Evolutionary conservation across 2,329 filamentous ascomycete species (phyloP).

Genomic region (Nemania sp.): DNA sequence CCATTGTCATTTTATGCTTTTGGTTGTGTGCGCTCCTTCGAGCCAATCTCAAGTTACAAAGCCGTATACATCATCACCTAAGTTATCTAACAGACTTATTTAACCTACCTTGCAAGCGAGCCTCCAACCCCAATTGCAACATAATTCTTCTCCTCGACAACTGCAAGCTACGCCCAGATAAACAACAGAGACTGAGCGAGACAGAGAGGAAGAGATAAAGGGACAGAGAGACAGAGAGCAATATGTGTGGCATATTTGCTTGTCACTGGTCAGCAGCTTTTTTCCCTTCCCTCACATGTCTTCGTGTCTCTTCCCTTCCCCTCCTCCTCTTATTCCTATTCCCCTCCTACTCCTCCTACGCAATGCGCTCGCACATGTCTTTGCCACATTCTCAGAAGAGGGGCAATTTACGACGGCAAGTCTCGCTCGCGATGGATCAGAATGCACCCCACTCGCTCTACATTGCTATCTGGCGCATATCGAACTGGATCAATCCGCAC

Average conservation of each 20-base stretch:
- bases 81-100: too few relatives aligned
- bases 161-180: too few relatives aligned
- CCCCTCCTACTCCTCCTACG: neutral
- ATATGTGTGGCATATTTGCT: constrained; percentile 96
- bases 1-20: neutral
- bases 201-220: neutral
- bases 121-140: too few relatives aligned
- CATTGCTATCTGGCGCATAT: neutral
- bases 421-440: constrained; percentile 16
- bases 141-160: too few relatives aligned
- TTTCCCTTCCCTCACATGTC: constrained; percentile 27
- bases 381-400: constrained; percentile 34
- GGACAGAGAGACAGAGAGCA: constrained; percentile 41
- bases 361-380: neutral
- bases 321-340: neutral
- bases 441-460: constrained; percentile 36
- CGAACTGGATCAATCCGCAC: neutral
- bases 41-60: too few relatives aligned
- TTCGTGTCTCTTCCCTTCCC: constrained; percentile 8
- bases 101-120: too few relatives aligned
- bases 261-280: constrained; percentile 75
- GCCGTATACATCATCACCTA: too few relatives aligned
- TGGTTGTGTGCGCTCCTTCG: too few relatives aligned
- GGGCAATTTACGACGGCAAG: constrained; percentile 40
- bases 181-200: too few relatives aligned